A percentile compares a stretch with the other conserved stretches of the same genome.
These are phyloP conservation scores for Collybiopsis luxurians DNA, from an alignment of 768 basidiomycete genomes.

Conservation along the genomic window DNA sequence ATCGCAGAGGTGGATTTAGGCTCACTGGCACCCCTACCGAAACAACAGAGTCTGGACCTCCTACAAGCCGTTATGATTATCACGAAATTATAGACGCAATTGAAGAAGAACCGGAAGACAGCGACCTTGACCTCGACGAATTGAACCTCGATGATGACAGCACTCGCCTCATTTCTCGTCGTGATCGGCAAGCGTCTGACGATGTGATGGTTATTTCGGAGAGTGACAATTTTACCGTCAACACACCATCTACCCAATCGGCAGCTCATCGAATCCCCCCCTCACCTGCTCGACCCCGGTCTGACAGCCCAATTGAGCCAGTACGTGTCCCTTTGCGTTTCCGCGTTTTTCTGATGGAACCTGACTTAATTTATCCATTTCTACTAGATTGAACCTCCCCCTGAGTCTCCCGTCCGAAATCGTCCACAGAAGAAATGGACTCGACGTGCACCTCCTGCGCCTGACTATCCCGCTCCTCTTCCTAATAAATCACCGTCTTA, in stretches of 20 bases:
- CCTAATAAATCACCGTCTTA: not conserved
- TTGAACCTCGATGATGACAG: not conserved
- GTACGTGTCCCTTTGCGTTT: not conserved
- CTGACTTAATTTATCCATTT: not conserved
- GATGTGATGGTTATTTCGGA: constrained; percentile 8
- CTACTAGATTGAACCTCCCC: not conserved
- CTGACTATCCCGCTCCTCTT: constrained; percentile 2
- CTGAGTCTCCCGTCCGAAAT: not conserved
- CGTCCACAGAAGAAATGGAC: not conserved
- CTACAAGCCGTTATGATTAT: not conserved
- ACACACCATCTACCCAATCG: not conserved
- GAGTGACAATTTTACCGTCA: constrained; percentile 4
- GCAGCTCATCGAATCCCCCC: not conserved
- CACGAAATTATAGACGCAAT: not conserved
- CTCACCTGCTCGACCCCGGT: not conserved
- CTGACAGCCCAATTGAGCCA: not conserved
- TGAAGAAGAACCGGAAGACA: constrained; percentile 1
- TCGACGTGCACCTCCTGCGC: constrained; percentile 7
- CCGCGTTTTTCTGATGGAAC: not conserved
- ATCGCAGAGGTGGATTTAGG: constrained; percentile 6
- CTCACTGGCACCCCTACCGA: not conserved
- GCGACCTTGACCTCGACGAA: not conserved
- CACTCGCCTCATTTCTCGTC: not conserved
- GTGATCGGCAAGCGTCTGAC: not conserved
- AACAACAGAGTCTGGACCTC: not conserved